Conservation (phyloP, 345 rosid genomes). For the Salix purpurea region DNA sequence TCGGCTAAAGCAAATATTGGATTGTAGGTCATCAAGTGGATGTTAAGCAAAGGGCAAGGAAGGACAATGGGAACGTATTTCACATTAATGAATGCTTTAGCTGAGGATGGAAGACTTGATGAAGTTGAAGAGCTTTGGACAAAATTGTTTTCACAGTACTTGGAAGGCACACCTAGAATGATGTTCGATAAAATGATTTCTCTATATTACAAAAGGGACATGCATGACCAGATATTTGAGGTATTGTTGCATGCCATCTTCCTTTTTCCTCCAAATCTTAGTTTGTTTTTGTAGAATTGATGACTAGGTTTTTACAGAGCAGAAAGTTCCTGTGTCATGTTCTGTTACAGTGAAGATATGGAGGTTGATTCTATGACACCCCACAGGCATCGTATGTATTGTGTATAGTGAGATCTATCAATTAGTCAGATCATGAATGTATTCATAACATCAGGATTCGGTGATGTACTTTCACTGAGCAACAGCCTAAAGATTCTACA, state of each 20-base stretch:
- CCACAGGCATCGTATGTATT: background rate
- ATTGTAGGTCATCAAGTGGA: slow-evolving; percentile 79
- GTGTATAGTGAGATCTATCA: background rate
- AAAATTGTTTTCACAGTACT: slow-evolving; percentile 54
- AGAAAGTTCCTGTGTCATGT: background rate
- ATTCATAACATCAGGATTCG: background rate
- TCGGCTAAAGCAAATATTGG: background rate
- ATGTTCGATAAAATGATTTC: slow-evolving; percentile 77
- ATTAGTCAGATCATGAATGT: background rate
- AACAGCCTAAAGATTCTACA: background rate
- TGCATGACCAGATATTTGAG: slow-evolving; percentile 86
- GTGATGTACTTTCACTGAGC: background rate
- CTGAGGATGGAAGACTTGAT: slow-evolving; percentile 77
- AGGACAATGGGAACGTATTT: slow-evolving; percentile 85
- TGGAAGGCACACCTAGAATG: slow-evolving; percentile 69
- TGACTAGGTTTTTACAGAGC: background rate
- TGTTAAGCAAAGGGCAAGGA: slow-evolving; percentile 98
- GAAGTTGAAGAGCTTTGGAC: slow-evolving; percentile 91
- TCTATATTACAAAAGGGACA: slow-evolving; percentile 63
- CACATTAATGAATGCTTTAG: slow-evolving; percentile 69
- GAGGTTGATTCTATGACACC: background rate
- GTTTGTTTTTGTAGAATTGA: background rate
- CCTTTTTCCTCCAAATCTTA: background rate
- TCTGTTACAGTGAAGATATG: background rate
- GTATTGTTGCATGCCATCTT: slow-evolving; percentile 30